Evolutionary conservation across 345 rosid genomes (phyloP), one percentile per base, ranked within the genome.

Genomic region (Salix caprea): DNA sequence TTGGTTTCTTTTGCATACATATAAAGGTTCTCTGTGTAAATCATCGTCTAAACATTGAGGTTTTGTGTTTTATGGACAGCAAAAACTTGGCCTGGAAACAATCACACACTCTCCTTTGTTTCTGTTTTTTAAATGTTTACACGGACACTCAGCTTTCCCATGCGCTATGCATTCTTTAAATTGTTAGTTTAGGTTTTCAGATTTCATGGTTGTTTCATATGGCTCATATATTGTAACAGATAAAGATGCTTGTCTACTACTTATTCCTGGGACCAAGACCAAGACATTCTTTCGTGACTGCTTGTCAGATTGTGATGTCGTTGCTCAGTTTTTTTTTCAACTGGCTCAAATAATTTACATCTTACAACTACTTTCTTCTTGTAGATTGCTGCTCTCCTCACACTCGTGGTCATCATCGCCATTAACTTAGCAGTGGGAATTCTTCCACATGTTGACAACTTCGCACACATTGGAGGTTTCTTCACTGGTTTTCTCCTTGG

Each of bases 401-500:
- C 89, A 32, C 89, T 96, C n/a, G 52, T 89, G 77, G 13, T 91
- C 68, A 86, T 96, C 78, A 89, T 89, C 18, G 84, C 75, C 67
- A 68, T 96, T 78, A 94, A 96, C 82, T 83, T 96, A 82, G 94
- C 88, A 5, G 84, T 94, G 4, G 98, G 99, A 56, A 85, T 96
- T 74, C 96, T 96, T 76, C 99, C 99, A 67, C 91, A 87, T 10
- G 97, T 94, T 5, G 98, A 94, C 87, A 96, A 96, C 85, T 96
- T 91, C 72, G 97, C 99, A 0, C 98, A 96, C 74, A 88, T 88
- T 42, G 98, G 99, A 79, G 98, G 99, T 50, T 94, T 94, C 77
- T 8, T 88, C 30, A 78, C 92, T 0, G 98, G 99, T 52, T 88
- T 91, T 73, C 87, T 92, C 39, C 90, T 94, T 0, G 99, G 99